Conservation (phyloP, 768 basidiomycete species). For the Russula lepida region DNA sequence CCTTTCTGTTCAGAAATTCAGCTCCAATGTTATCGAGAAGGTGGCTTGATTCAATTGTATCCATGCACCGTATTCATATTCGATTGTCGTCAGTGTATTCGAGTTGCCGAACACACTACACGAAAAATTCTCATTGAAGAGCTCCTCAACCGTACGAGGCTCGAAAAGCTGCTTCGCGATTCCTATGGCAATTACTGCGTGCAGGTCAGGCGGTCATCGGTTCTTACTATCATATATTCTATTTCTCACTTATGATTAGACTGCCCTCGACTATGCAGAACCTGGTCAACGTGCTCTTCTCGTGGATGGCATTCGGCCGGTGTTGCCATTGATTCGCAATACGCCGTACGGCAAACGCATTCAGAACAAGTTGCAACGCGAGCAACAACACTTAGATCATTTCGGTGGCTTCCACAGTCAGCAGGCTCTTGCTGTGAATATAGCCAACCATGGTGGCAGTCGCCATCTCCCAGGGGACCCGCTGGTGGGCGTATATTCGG, state of each 20-base stretch:
- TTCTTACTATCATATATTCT: neutral
- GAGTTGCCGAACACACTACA: constrained; percentile 92
- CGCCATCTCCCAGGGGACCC: constrained; percentile 52
- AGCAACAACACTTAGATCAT: constrained; percentile 58
- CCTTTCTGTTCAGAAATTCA: constrained; percentile 97
- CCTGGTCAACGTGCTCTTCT: constrained; percentile 85
- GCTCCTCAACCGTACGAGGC: constrained; percentile 83
- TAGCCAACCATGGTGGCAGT: constrained; percentile 40
- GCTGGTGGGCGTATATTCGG: constrained; percentile 57
- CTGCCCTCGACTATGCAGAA: constrained; percentile 95
- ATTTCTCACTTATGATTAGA: constrained; percentile 46
- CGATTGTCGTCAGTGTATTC: constrained; percentile 45
- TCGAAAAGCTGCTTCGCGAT: constrained; percentile 93
- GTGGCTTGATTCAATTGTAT: constrained; percentile 30
- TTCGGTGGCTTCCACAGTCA: constrained; percentile 53
- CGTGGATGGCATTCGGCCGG: constrained; percentile 97
- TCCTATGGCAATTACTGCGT: constrained; percentile 97
- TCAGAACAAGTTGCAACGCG: constrained; percentile 95
- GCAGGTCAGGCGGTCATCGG: constrained; percentile 42
- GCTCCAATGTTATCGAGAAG: constrained; percentile 98
- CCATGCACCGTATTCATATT: neutral
- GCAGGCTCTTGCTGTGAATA: constrained; percentile 48
- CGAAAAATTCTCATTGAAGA: constrained; percentile 94
- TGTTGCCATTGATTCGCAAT: constrained; percentile 95
- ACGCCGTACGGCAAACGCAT: constrained; percentile 99